phyloP scores from a whole-genome alignment of 176 grass and related monocot genomes.

The Bonia amplexicaulis region DNA sequence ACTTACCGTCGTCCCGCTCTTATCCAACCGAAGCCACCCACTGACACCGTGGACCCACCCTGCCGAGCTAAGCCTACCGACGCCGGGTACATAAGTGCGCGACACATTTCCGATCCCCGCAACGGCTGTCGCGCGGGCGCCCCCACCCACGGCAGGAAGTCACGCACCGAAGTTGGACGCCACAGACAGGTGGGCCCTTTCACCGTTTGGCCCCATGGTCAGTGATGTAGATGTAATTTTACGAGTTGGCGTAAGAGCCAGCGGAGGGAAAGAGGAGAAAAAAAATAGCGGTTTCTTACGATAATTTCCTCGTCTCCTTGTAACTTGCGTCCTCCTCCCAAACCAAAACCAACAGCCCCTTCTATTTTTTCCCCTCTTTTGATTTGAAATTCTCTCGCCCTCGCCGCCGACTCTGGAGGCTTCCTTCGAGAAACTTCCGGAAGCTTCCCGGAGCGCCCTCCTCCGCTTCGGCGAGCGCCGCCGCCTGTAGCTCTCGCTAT shows the following conservation, averaged over 20 bases:
- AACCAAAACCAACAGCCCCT: neutral
- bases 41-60: neutral
- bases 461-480: neutral
- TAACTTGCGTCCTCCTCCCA: neutral
- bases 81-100: neutral
- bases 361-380: neutral
- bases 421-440: neutral
- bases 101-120: neutral
- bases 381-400: constrained; percentile 18
- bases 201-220: neutral
- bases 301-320: neutral
- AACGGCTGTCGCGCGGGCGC: neutral
- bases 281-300: neutral
- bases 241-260: neutral
- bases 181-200: neutral
- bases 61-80: neutral
- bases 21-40: neutral
- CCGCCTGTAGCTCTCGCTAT: neutral
- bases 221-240: rapidly evolving
- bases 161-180: too few relatives aligned
- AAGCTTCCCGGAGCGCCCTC: neutral
- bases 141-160: neutral
- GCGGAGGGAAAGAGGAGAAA: too few relatives aligned
- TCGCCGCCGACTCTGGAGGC: constrained; percentile 3
- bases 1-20: neutral